Conservation (phyloP, 352 stramenopile genomes). For the Peronospora tabacina region DNA sequence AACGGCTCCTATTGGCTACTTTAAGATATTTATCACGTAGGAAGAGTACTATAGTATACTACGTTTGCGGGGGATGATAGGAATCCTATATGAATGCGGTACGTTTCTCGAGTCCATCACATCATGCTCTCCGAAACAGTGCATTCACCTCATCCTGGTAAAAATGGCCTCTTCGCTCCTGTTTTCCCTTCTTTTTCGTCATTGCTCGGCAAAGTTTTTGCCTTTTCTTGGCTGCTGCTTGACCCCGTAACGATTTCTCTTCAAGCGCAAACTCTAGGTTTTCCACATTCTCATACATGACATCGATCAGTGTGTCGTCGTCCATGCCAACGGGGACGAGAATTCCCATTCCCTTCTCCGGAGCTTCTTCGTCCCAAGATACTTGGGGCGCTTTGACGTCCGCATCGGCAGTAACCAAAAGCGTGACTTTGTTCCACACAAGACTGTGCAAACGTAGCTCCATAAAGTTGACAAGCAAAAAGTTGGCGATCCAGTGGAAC, state of each 20-base stretch:
- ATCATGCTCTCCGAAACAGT: conserved; percentile 33
- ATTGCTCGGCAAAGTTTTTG: conserved; percentile 20
- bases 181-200: conserved; percentile 18
- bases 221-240: conserved; percentile 15
- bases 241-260: conserved; percentile 13
- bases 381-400: conserved; percentile 33
- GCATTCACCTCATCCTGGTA: conserved; percentile 45
- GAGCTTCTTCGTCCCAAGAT: conserved; percentile 42
- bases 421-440: conserved; percentile 79
- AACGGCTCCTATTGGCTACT: too few relatives aligned
- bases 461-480: conserved; percentile 79
- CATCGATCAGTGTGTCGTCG: conserved; percentile 40
- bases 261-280: conserved; percentile 51
- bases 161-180: conserved; percentile 38
- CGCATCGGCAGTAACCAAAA: conserved; percentile 49
- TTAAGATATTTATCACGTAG: too few relatives aligned
- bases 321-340: conserved; percentile 63
- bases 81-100: too few relatives aligned
- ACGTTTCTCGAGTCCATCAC: background rate
- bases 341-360: conserved; percentile 59
- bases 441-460: conserved; percentile 68
- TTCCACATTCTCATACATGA: conserved; percentile 55
- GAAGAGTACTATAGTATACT: too few relatives aligned
- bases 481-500: conserved; percentile 73
- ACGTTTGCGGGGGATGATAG: too few relatives aligned